Base-by-base conservation (phyloP, 2,329 filamentous ascomycete species). In the Tolypocladium paradoxum region DNA sequence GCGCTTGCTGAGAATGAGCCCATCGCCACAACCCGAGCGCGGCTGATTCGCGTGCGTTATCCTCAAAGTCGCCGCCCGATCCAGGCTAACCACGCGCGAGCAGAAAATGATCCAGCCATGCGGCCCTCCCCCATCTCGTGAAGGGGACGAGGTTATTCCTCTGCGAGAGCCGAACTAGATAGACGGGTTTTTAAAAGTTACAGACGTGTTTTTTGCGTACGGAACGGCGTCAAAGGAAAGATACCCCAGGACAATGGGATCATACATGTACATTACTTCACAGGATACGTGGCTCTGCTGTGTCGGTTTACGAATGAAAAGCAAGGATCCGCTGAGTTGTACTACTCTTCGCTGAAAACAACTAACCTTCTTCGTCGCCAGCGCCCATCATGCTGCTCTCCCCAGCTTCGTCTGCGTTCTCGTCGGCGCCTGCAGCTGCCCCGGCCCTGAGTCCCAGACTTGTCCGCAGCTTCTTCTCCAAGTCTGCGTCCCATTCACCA, bases 1-100 rank as follows among this genome's bases (percentile, higher is more conserved):
- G 81, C 88, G 20, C 83, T 97, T 49, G 92, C 91, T 0, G 83
- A 95, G 74, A 93, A 93, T 48, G 89, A 95, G 69, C 80, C 88
- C 6, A 78, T 85, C 54, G 85, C 90, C 69, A 89, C 90, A 69
- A 83, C 93, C 51, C 79, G 90, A 57, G 83, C 86, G 16, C 78
- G 83, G 69, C 79, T 96, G 74, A 85, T 97, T 61, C 87, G 95
- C 65, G 79, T 83, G 65, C 48, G 73, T 68, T 16, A 9, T 29
- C 31, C 37, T 47, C 8, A 29, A 4, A 24, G 4, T n/a, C 14
- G 18, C 27, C 7, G 20, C 27, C 4, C 1, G 12, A 9, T 16
- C 9, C 8, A 27, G 24, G 46, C 55, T 60, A 38, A 61, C 53
- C 12, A 6, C 27, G 50, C n/a, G 9, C 12, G 27, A 31, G 43